phyloP scores from a whole-genome alignment of 1,139 yeast genomes.

The Protomyces inundatus region DNA sequence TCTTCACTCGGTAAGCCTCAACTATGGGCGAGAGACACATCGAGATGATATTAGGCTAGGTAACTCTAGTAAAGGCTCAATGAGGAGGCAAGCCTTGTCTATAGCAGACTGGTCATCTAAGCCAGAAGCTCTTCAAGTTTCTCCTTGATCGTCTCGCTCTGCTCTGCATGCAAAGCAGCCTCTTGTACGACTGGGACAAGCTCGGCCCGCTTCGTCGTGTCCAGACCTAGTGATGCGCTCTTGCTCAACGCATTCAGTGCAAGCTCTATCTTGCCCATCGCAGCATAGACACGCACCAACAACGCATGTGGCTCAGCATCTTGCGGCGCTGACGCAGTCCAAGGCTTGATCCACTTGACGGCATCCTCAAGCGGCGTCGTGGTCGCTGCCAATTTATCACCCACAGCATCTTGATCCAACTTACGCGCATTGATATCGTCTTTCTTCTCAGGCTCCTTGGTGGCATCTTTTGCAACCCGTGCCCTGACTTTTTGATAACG shows the following conservation, averaged over 20 bases:
- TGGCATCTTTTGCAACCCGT: slow-evolving; percentile 33
- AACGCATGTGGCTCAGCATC: slow-evolving; percentile 40
- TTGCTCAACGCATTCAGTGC: slow-evolving; percentile 46
- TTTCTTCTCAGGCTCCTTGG: slow-evolving; percentile 32
- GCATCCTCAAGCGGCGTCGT: slow-evolving; percentile 44
- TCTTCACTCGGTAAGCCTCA: too few relatives aligned
- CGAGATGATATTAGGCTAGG: too few relatives aligned
- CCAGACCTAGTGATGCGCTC: slow-evolving; percentile 27
- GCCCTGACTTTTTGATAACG: slow-evolving; percentile 33
- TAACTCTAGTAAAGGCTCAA: too few relatives aligned
- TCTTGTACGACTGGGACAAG: neutral
- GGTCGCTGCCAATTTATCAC: slow-evolving; percentile 40
- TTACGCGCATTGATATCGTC: slow-evolving; percentile 32
- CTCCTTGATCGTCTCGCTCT: too few relatives aligned
- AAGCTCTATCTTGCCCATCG: slow-evolving; percentile 45
- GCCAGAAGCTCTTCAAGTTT: too few relatives aligned
- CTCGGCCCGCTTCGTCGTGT: neutral
- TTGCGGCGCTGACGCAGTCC: slow-evolving; percentile 38
- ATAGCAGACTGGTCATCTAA: too few relatives aligned
- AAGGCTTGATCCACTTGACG: slow-evolving; percentile 40
- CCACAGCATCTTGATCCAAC: slow-evolving; percentile 47
- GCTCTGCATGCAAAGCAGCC: neutral
- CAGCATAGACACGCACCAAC: slow-evolving; percentile 44
- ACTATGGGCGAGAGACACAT: too few relatives aligned
- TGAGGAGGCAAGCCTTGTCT: too few relatives aligned